These are phyloP conservation scores for Cryoendolithus antarcticus DNA, from an alignment of 2,329 filamentous ascomycete species.

Conservation along the genomic window DNA sequence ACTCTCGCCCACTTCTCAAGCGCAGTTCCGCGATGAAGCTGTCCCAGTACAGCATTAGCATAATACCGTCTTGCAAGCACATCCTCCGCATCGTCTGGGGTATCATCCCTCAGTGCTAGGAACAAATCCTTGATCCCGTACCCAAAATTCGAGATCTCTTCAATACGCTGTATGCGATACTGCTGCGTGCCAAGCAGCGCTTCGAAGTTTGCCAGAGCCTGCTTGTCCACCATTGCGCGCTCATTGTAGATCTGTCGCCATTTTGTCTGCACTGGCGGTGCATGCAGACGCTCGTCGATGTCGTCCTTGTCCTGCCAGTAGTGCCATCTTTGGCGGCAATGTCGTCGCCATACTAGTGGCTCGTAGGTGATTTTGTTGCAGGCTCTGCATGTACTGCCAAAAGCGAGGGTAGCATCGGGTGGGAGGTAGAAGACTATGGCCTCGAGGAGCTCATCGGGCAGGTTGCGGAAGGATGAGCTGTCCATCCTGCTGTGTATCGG, in stretches of 20 bases:
- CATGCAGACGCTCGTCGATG: conserved; percentile 42
- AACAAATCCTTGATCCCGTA: conserved; percentile 77
- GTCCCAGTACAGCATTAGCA: conserved; percentile 59
- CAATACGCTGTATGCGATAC: conserved; percentile 56
- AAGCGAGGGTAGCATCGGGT: conserved; percentile 37
- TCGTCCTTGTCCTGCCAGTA: conserved; percentile 62
- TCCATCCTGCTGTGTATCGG: conserved; percentile 1
- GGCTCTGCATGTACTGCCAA: conserved; percentile 50
- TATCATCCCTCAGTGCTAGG: conserved; percentile 53
- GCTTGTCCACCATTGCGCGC: conserved; percentile 22
- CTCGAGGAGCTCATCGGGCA: conserved; percentile 79
- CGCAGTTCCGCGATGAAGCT: conserved; percentile 69
- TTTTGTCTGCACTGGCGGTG: conserved; percentile 20
- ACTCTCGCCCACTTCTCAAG: conserved; percentile 63
- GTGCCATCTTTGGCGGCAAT: conserved; percentile 57
- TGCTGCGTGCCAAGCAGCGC: conserved; percentile 59
- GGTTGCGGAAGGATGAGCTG: conserved; percentile 12
- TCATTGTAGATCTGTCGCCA: conserved; percentile 52
- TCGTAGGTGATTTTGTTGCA: conserved; percentile 56
- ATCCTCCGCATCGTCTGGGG: conserved; percentile 52
- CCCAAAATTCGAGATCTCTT: conserved; percentile 58
- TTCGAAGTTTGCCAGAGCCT: conserved; percentile 39
- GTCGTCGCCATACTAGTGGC: conserved; percentile 64
- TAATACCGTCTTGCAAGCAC: conserved; percentile 69
- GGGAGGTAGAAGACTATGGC: conserved; percentile 57